Evolutionary conservation across 371 early-diverging fungal species (phyloP), one percentile per base, ranked within the genome.

Genomic region (Lichtheimia corymbifera): DNA sequence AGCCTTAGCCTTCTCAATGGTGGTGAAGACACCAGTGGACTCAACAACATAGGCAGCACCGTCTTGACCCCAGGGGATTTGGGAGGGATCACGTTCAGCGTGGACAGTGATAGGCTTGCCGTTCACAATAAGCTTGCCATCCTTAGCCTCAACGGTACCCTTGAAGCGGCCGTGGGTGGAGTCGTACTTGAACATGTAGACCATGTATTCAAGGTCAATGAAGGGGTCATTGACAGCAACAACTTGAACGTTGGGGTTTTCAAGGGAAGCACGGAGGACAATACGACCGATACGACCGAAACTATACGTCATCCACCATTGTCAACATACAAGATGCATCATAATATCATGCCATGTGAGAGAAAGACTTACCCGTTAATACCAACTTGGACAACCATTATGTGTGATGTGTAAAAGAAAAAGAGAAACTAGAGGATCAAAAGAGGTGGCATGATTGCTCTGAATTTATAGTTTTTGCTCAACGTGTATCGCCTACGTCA

Each of bases 241-340:
- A 59, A 99, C 97, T 62, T 93, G 76, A 62, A 98, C 89, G 22
- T 86, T 77, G 45, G 79, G 72, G 82, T 91, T 81, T 65, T 85
- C 74, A 40, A 94, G 82, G 50, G 95, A 83, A 64, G 94, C 92
- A 73, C 97, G 94, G 80, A 98, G 88, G 59, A 99, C 98, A 65
- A 98, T 88, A 80, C 99, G 99, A 62, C 99, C 99, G 71, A 99
- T 99, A 79, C 99, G 93, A 79, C 96, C 96, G 81, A 96, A 95
- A 58, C 95, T 92, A 45, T 41, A 49, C 51, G 22, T 40, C 12
- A 28, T 35, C 35, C 20, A 15, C 6, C 18, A 17, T 41, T 27
- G 28, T 18, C 24, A 54, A 9, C 5, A 27, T 43, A 9, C 15
- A 51, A 35, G 5, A 35, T 9, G 2, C 11, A 35, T 22, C 22